Evolutionary conservation across 306 rosid genomes (phyloP), one percentile per base, ranked within the genome.

Genomic region (Oemleria cerasiformis): DNA sequence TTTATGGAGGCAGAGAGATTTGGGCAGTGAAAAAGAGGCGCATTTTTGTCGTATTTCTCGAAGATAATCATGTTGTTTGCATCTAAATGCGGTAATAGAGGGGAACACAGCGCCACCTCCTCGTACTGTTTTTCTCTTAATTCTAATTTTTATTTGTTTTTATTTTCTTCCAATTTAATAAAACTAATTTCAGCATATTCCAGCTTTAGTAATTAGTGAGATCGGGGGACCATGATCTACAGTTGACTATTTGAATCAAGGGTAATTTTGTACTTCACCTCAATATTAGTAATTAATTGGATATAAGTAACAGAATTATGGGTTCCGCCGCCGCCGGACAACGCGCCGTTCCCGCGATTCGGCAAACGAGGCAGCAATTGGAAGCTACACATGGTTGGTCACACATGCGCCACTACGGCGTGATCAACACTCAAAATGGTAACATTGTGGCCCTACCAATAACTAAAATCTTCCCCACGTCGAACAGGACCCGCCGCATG

Each of bases 51-150:
- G 73, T 75, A 56, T 83, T 59, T 79, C 68, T 38, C 64, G 68
- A 81, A 82, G 68, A 74, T 70, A 79, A 77, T 77, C 75, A 84
- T 76, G 76, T 55, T 68, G 65, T 70, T 70, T 74, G 59, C 82
- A 75, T 84, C 41, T 19, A 30, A 25, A 68, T 74, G 81, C 75
- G 68, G 70, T 67, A 23, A 43, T 48, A 39, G 65, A 53, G 78
- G 92, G 91, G 90, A 80, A 87, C 92, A 91, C 74, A 74, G 83
- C 91, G 88, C 92, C 88, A 83, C 96, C 90, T 81, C 86, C 76
- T 74, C 76, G 82, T 84, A 83, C 89, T 54, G 68, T 63, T 61
- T 72, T 39, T 34, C 21, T 5, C 17, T 56, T 8, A 36, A 23
- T 56, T 56, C 6, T 23, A 21, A 56, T 23, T 61, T 71, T 60